Evolutionary conservation across 2,329 filamentous ascomycete genomes (phyloP).

Genomic region (Pezicula rhizophila): DNA sequence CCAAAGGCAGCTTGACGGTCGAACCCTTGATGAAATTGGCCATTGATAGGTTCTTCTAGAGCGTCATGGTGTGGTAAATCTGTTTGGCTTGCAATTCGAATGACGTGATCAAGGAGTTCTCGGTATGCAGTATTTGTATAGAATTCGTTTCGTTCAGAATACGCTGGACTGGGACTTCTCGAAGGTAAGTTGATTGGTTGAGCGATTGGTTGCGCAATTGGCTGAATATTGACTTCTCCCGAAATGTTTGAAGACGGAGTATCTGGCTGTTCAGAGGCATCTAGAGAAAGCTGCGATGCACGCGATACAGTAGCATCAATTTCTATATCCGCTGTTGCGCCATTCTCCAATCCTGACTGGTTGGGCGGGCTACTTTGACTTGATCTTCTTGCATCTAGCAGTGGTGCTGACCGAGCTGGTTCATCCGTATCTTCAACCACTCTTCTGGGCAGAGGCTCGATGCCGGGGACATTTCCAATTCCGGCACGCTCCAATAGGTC

Average conservation of each 20-base stretch:
- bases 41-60: not conserved
- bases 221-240: too few relatives aligned
- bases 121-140: conserved; percentile 2
- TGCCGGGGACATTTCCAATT: not conserved
- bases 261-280: too few relatives aligned
- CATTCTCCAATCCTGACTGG: too few relatives aligned
- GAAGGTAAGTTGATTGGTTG: not conserved
- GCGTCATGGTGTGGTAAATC: conserved; percentile 6
- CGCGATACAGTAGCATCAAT: too few relatives aligned
- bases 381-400: too few relatives aligned
- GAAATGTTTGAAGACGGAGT: too few relatives aligned
- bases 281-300: too few relatives aligned
- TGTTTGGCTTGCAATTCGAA: conserved; percentile 8
- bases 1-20: conserved; percentile 10
- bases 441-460: not conserved
- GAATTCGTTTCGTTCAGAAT: not conserved
- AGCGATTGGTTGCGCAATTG: too few relatives aligned
- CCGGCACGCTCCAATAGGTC: not conserved
- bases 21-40: conserved; percentile 3
- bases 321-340: too few relatives aligned
- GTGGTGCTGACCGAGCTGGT: too few relatives aligned
- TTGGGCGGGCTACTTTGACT: too few relatives aligned
- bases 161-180: conserved; percentile 16
- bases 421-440: not conserved
- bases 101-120: conserved; percentile 11